phyloP scores from a whole-genome alignment of 352 stramenopile species.

The Globisporangium echinulatum region DNA sequence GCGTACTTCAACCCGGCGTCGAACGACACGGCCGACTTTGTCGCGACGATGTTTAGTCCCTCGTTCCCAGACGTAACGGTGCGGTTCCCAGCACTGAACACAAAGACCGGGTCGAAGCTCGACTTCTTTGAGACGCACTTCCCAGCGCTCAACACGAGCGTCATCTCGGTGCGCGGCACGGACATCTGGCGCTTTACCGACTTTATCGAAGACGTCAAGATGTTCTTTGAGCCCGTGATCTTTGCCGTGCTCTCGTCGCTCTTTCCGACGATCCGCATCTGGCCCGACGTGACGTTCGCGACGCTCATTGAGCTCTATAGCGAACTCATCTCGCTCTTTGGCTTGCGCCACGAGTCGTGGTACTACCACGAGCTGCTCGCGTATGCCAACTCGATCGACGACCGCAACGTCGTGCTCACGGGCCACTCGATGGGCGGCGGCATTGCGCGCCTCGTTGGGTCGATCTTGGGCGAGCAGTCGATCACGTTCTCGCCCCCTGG shows the following conservation, averaged over 20 bases:
- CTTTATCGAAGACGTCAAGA: constrained; percentile 90
- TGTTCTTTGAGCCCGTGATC: constrained; percentile 88
- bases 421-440: constrained; percentile 87
- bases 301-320: constrained; percentile 84
- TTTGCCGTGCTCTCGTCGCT: constrained; percentile 85
- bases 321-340: constrained; percentile 82
- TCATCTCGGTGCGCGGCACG: constrained; percentile 84
- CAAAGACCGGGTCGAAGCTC: constrained; percentile 75
- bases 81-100: constrained; percentile 64
- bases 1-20: constrained; percentile 87
- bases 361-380: constrained; percentile 85
- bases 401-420: constrained; percentile 81
- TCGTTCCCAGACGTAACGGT: constrained; percentile 42
- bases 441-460: constrained; percentile 79
- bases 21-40: constrained; percentile 59
- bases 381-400: constrained; percentile 70
- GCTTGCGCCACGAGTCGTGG: constrained; percentile 83
- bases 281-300: constrained; percentile 84
- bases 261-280: constrained; percentile 90
- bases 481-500: constrained; percentile 85
- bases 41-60: constrained; percentile 57
- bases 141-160: constrained; percentile 70
- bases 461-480: constrained; percentile 64
- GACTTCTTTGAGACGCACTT: constrained; percentile 84
- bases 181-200: constrained; percentile 88